phyloP scores from a whole-genome alignment of 2,329 filamentous ascomycete genomes.

The Aspergillus chevalieri region DNA sequence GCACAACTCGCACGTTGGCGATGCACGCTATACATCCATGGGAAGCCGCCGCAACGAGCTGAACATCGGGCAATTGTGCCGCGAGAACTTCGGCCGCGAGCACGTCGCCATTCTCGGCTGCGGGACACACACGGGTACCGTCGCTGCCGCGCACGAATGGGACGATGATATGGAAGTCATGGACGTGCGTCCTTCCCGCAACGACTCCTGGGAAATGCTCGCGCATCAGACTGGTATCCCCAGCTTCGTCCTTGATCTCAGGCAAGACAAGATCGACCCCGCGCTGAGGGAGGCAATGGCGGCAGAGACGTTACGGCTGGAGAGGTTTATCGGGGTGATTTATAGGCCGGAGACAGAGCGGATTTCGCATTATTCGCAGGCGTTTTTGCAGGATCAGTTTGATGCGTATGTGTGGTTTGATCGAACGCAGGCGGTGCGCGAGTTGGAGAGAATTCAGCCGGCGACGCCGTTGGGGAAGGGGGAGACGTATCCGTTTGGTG shows the following conservation, averaged over 20 bases:
- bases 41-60: slow-evolving; percentile 39
- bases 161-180: slow-evolving; percentile 48
- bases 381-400: slow-evolving; percentile 44
- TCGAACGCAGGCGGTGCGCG: slow-evolving; percentile 38
- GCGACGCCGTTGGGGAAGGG: slow-evolving; percentile 35
- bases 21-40: slow-evolving; percentile 49
- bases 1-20: slow-evolving; percentile 50
- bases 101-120: slow-evolving; percentile 44
- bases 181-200: slow-evolving; percentile 41
- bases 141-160: slow-evolving; percentile 48
- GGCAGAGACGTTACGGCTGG: slow-evolving; percentile 31
- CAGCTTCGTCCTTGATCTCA: slow-evolving; percentile 44
- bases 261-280: slow-evolving; percentile 29
- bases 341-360: slow-evolving; percentile 47
- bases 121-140: slow-evolving; percentile 47
- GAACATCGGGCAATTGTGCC: slow-evolving; percentile 51
- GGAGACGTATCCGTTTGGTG: slow-evolving; percentile 50
- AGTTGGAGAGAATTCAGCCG: slow-evolving; percentile 44
- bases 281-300: slow-evolving; percentile 32
- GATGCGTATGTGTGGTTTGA: slow-evolving; percentile 50
- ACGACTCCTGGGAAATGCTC: slow-evolving; percentile 46
- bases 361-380: slow-evolving; percentile 45
- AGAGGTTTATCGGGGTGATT: slow-evolving; percentile 51
- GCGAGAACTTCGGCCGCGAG: slow-evolving; percentile 36
- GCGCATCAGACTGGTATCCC: slow-evolving; percentile 43